A percentile compares a stretch with the other conserved stretches of the same genome.
phyloP scores from a whole-genome alignment of 768 basidiomycete species.

The Mycena indigotica region DNA sequence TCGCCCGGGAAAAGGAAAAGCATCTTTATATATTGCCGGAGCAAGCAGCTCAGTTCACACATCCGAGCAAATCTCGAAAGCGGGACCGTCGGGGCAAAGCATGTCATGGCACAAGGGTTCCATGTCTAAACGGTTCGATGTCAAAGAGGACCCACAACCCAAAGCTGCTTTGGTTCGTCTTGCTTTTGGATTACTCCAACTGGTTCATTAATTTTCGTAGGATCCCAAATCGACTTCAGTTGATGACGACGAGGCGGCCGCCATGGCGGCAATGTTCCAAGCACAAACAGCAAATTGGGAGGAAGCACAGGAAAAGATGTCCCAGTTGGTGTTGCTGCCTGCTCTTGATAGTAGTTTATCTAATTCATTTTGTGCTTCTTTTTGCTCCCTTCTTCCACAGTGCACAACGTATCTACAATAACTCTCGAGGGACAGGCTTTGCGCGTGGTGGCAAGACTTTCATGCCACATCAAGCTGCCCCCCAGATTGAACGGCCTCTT shows the following conservation, averaged over 20 bases:
- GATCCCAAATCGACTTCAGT: slow-evolving; percentile 50
- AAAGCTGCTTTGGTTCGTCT: slow-evolving; percentile 35
- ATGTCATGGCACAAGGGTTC: slow-evolving; percentile 68
- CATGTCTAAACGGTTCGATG: slow-evolving; percentile 90
- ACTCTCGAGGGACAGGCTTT: slow-evolving; percentile 63
- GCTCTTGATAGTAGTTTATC: slow-evolving; percentile 69
- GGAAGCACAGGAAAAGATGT: slow-evolving; percentile 99
- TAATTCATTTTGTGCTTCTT: slow-evolving; percentile 56
- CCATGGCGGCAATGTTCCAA: slow-evolving; percentile 98
- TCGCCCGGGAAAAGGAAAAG: slow-evolving; percentile 81
- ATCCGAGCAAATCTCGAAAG: slow-evolving; percentile 50
- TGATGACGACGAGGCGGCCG: slow-evolving; percentile 85
- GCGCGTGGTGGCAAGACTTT: slow-evolving; percentile 63
- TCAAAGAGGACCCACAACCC: slow-evolving; percentile 62
- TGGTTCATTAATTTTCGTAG: slow-evolving; percentile 23
- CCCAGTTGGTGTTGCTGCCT: slow-evolving; percentile 85
- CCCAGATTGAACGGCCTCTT: slow-evolving; percentile 72
- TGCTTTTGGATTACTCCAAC: background rate
- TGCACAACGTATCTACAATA: slow-evolving; percentile 68
- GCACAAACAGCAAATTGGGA: slow-evolving; percentile 95
- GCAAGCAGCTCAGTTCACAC: slow-evolving; percentile 44
- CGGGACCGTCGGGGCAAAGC: slow-evolving; percentile 34
- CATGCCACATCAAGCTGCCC: slow-evolving; percentile 43
- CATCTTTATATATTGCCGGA: slow-evolving; percentile 71
- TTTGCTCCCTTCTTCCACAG: slow-evolving; percentile 41